A percentile compares a stretch with the other conserved stretches of the same genome.
Evolutionary conservation across 1,284 basidiomycete genomes (phyloP).

Genomic region (Fomes fomentarius): DNA sequence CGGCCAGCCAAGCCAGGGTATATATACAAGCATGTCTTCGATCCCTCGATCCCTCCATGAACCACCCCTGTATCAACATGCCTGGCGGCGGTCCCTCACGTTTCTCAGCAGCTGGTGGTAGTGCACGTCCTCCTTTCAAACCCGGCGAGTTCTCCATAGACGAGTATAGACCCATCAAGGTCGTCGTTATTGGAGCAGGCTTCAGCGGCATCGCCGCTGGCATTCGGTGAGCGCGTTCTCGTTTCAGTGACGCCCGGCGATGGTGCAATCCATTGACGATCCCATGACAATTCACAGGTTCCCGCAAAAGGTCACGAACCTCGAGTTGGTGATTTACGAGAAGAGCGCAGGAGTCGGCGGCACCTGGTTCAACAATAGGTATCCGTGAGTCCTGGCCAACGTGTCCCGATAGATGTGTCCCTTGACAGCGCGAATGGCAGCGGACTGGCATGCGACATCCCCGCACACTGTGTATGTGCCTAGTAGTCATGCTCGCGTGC

Average conservation of each 20-base stretch:
- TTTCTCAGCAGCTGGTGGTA: too few relatives aligned
- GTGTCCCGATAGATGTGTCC: neutral
- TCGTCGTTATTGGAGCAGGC: constrained; percentile 55
- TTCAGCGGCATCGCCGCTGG: constrained; percentile 59
- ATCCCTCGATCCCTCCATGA: too few relatives aligned
- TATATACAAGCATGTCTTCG: too few relatives aligned
- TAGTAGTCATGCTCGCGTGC: too few relatives aligned
- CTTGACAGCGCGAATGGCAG: constrained; percentile 30
- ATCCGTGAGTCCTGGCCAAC: constrained; percentile 32
- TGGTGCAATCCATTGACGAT: neutral
- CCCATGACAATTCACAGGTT: constrained; percentile 39
- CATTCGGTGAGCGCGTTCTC: constrained; percentile 43
- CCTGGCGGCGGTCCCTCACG: too few relatives aligned
- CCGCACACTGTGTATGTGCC: constrained; percentile 51
- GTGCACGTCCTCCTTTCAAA: too few relatives aligned
- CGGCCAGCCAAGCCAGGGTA: too few relatives aligned
- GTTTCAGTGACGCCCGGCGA: too few relatives aligned
- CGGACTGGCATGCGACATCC: constrained; percentile 57
- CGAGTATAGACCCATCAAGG: constrained; percentile 50
- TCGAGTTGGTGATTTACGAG: constrained; percentile 63
- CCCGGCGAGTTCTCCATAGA: constrained; percentile 43
- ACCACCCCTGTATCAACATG: too few relatives aligned
- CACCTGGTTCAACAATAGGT: constrained; percentile 52
- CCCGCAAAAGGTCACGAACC: constrained; percentile 55
- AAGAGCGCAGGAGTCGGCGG: constrained; percentile 62